Percentiles rank a stretch among this genome's conserved stretches.
Evolutionary conservation across 441 rosid genomes (phyloP).

Genomic region (Pelargonium australe): DNA sequence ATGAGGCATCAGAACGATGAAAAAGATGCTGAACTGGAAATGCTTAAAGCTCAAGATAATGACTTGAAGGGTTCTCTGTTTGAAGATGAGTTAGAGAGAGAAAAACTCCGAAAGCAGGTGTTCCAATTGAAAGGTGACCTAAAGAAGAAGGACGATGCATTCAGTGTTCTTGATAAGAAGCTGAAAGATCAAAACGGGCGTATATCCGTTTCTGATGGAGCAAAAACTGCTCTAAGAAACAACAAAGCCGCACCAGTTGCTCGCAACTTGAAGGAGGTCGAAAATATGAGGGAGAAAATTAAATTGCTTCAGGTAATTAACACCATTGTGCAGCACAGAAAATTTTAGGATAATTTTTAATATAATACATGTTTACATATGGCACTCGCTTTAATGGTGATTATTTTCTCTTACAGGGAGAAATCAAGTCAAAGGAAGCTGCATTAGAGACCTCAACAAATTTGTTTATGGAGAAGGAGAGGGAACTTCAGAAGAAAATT

Average conservation of each 20-base stretch:
- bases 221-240: slow-evolving; percentile 35
- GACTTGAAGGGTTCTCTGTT: slow-evolving; percentile 32
- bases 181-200: slow-evolving; percentile 46
- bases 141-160: slow-evolving; percentile 60
- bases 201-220: slow-evolving; percentile 34
- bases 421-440: slow-evolving; percentile 54
- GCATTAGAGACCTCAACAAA: slow-evolving; percentile 46
- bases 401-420: slow-evolving; percentile 38
- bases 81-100: slow-evolving; percentile 52
- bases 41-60: neutral
- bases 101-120: slow-evolving; percentile 54
- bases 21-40: slow-evolving; percentile 34
- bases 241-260: slow-evolving; percentile 37
- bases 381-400: slow-evolving; percentile 5
- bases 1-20: slow-evolving; percentile 40
- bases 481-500: slow-evolving; percentile 41
- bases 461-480: slow-evolving; percentile 53
- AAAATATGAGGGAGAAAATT: slow-evolving; percentile 54
- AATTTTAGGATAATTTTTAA: neutral
- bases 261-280: slow-evolving; percentile 45
- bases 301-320: slow-evolving; percentile 57
- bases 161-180: slow-evolving; percentile 48
- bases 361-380: neutral
- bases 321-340: neutral
- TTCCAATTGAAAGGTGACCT: slow-evolving; percentile 49